Conservation (phyloP, 331 rosid species). For the Erythrophleum ivorense region DNA sequence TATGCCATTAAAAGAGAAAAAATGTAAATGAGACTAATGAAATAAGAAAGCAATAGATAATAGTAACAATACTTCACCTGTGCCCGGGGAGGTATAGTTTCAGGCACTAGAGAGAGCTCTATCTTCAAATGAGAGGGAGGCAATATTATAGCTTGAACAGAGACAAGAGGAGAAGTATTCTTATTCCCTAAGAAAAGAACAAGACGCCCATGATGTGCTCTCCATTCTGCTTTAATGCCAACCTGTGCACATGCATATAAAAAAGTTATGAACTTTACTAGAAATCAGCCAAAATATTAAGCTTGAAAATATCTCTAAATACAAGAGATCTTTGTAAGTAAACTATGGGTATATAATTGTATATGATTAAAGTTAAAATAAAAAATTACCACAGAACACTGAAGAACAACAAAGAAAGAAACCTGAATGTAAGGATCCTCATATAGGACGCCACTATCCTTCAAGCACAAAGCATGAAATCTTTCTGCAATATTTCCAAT, state of each 20-base stretch:
- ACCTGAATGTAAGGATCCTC: conserved; percentile 99
- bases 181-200: conserved; percentile 99
- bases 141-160: conserved; percentile 88
- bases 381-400: conserved; percentile 1
- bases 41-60: conserved; percentile 28
- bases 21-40: conserved; percentile 15
- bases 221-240: conserved; percentile 99
- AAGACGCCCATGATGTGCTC: conserved; percentile 85
- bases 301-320: conserved; percentile 28
- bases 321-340: conserved; percentile 21
- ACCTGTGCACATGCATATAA: conserved; percentile 51
- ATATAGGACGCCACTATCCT: conserved; percentile 96
- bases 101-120: conserved; percentile 94
- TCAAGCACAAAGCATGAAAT: conserved; percentile 85
- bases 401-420: conserved; percentile 26
- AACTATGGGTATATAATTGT: conserved; percentile 1
- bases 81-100: conserved; percentile 98
- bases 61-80: conserved; percentile 60
- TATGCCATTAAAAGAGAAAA: conserved; percentile 43
- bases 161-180: conserved; percentile 83
- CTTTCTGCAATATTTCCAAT: conserved; percentile 92
- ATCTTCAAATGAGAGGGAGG: conserved; percentile 89
- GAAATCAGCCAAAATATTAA: not conserved
- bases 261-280: not conserved
- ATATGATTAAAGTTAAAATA: conserved; percentile 12